These are phyloP conservation scores for Crucibulum laeve DNA, from an alignment of 768 basidiomycete species.

Conservation along the genomic window DNA sequence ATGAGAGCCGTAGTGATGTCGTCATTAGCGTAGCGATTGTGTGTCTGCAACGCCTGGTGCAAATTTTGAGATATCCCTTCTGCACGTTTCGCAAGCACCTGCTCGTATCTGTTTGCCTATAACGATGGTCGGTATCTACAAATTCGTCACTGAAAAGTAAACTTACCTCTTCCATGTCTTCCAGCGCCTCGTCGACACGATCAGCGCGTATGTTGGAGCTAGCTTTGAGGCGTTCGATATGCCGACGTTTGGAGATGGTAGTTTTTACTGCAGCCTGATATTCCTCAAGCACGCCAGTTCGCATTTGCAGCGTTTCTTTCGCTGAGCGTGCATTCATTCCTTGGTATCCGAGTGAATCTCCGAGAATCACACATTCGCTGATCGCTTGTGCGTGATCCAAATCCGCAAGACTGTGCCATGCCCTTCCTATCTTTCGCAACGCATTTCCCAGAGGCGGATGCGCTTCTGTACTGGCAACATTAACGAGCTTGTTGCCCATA, in stretches of 20 bases:
- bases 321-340: constrained; percentile 96
- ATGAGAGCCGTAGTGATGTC: constrained; percentile 88
- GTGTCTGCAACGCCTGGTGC: constrained; percentile 78
- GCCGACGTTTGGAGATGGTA: constrained; percentile 87
- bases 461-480: constrained; percentile 83
- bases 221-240: constrained; percentile 85
- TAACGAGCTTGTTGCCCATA: constrained; percentile 90
- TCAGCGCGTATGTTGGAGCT: constrained; percentile 83
- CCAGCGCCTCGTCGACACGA: constrained; percentile 85
- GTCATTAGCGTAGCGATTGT: constrained; percentile 84
- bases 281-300: constrained; percentile 89
- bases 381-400: constrained; percentile 89
- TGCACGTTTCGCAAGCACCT: constrained; percentile 77
- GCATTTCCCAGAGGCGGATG: constrained; percentile 83
- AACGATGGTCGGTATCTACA: background rate
- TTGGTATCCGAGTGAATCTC: constrained; percentile 96
- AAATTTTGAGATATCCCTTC: constrained; percentile 93
- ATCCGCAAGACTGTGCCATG: constrained; percentile 85
- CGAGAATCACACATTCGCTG: constrained; percentile 91
- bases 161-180: constrained; percentile 87
- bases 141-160: background rate
- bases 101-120: constrained; percentile 89
- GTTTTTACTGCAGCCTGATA: constrained; percentile 91
- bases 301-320: constrained; percentile 88
- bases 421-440: constrained; percentile 79